These are phyloP conservation scores for Mrakia gelida DNA, from an alignment of 768 basidiomycete genomes.

Conservation along the genomic window DNA sequence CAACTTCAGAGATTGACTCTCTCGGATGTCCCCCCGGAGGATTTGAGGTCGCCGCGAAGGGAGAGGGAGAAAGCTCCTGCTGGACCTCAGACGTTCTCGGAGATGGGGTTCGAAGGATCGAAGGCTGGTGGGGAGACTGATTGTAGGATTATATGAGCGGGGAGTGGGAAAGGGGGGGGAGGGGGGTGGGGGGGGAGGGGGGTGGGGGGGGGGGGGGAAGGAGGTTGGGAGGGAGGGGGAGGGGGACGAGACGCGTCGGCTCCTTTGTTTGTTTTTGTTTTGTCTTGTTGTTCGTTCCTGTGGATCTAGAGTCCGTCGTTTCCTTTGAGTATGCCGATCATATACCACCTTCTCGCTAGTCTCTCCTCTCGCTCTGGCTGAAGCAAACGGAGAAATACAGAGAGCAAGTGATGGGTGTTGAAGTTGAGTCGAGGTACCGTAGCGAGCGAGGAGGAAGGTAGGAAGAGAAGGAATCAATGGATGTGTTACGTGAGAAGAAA, in stretches of 20 bases:
- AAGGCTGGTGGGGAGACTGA: constrained; percentile 58
- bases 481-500: too few species aligned
- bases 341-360: too few species aligned
- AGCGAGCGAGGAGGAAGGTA: too few species aligned
- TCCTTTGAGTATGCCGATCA: too few species aligned
- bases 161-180: not conserved
- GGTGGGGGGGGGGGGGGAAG: too few species aligned
- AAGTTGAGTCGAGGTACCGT: too few species aligned
- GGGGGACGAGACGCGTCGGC: not conserved
- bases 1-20: constrained; percentile 3
- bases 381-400: too few species aligned
- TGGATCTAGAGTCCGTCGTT: too few species aligned
- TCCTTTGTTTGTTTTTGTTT: not conserved
- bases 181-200: not conserved
- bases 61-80: constrained; percentile 14
- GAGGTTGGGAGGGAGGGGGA: not conserved
- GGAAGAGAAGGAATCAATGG: too few species aligned
- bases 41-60: not conserved
- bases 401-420: too few species aligned
- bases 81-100: constrained; percentile 76
- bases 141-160: not conserved
- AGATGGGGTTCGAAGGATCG: constrained; percentile 61
- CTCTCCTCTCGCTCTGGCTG: too few species aligned
- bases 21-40: not conserved
- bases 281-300: too few species aligned